These are phyloP conservation scores for Panicum virgatum DNA, from an alignment of 202 grass and related monocot species.

Conservation along the genomic window DNA sequence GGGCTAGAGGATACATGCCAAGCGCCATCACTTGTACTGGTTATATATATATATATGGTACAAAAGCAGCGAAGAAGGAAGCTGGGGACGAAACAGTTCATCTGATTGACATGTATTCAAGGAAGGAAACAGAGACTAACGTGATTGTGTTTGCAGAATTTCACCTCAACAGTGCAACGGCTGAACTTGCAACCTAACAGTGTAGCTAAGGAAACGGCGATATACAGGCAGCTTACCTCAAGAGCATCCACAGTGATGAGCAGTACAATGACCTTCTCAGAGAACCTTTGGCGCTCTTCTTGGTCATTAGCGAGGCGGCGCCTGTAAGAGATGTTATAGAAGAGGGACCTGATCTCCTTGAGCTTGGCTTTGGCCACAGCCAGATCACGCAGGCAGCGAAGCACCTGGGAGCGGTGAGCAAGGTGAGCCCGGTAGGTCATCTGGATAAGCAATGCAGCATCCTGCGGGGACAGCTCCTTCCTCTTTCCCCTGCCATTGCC, in stretches of 20 bases:
- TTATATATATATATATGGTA: not conserved
- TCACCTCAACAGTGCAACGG: not conserved
- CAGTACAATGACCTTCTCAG: conserved; percentile 90
- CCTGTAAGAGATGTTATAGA: conserved; percentile 80
- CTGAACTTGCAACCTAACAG: not conserved
- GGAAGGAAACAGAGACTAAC: not conserved
- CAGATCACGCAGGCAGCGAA: conserved; percentile 73
- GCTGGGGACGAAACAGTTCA: no score
- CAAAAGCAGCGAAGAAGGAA: not conserved
- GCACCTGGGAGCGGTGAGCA: conserved; percentile 77
- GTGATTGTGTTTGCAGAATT: not conserved
- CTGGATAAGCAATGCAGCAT: conserved; percentile 88
- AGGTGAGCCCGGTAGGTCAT: conserved; percentile 78
- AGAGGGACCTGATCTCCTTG: conserved; percentile 81
- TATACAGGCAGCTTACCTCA: conserved; percentile 58
- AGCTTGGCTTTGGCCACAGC: conserved; percentile 89
- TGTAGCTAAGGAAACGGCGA: not conserved
- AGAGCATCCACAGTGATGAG: conserved; percentile 81
- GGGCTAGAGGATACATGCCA: not conserved
- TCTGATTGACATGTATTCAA: not conserved
- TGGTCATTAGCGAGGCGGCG: conserved; percentile 45
- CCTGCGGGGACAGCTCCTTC: conserved; percentile 70
- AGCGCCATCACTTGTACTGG: not conserved
- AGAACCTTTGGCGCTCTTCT: conserved; percentile 74
- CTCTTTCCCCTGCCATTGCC: conserved; percentile 70